A percentile compares a stretch with the other conserved stretches of the same genome.
Evolutionary conservation across 805 yeast species (phyloP).

Genomic region (Suhomyces canberraensis): DNA sequence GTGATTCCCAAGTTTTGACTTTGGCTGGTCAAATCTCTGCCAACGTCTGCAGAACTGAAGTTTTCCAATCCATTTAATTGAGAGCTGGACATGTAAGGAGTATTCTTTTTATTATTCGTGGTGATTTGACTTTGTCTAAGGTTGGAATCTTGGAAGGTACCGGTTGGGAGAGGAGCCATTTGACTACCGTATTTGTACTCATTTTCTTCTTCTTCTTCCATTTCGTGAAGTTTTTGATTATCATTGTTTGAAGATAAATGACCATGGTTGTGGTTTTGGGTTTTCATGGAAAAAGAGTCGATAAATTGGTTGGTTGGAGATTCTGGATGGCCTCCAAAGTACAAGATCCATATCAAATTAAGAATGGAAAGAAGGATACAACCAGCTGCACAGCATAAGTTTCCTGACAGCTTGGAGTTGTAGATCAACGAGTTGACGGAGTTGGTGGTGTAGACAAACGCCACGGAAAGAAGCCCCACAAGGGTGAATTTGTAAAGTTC

Average conservation of each 20-base stretch:
- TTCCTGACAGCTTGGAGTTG: constrained; percentile 50
- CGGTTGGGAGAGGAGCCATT: constrained; percentile 13
- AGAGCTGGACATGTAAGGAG: constrained; percentile 48
- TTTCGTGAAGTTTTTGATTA: constrained; percentile 11
- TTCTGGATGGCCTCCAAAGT: constrained; percentile 86
- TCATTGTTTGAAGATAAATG: constrained; percentile 26
- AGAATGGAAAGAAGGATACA: constrained; percentile 77
- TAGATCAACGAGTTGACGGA: constrained; percentile 79
- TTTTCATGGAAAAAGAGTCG: constrained; percentile 71
- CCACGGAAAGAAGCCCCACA: constrained; percentile 59
- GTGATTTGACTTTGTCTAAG: constrained; percentile 35
- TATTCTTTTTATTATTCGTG: constrained; percentile 24
- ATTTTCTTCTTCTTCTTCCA: constrained; percentile 19
- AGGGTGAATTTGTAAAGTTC: constrained; percentile 65
- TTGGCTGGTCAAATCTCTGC: constrained; percentile 27
- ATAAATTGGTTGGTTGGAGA: constrained; percentile 83
- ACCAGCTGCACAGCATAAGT: constrained; percentile 91
- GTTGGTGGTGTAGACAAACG: constrained; percentile 82
- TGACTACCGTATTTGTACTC: constrained; percentile 20
- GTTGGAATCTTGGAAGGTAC: constrained; percentile 27
- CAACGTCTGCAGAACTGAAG: constrained; percentile 36
- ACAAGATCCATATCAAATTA: constrained; percentile 81
- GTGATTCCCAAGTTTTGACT: constrained; percentile 20
- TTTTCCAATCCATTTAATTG: constrained; percentile 63
- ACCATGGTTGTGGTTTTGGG: constrained; percentile 34